These are phyloP conservation scores for Eragrostis curvula DNA, from an alignment of 176 grass and related monocot species.

Conservation along the genomic window DNA sequence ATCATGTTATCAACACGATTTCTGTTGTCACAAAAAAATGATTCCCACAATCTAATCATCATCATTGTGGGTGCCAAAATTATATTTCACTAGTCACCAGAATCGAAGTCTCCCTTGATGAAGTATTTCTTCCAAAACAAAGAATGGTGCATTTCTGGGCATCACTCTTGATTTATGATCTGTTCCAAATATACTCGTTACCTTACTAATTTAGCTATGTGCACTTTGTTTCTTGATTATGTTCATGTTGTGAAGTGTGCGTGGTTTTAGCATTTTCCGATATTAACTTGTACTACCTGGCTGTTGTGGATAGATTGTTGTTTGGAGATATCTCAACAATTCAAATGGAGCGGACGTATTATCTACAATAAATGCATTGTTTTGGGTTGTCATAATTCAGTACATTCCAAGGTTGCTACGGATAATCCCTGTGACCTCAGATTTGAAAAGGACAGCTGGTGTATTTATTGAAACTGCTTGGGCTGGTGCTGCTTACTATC, in stretches of 20 bases:
- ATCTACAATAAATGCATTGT: conserved; percentile 64
- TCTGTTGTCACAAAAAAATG: neutral
- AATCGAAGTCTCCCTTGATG: neutral
- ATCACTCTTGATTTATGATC: neutral
- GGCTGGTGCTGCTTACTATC: conserved; percentile 97
- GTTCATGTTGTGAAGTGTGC: neutral
- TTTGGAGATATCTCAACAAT: conserved; percentile 79
- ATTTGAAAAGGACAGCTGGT: conserved; percentile 90
- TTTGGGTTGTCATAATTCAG: conserved; percentile 82
- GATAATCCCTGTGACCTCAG: conserved; percentile 73
- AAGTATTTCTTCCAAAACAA: neutral
- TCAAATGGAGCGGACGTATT: conserved; percentile 63
- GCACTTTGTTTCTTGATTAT: conserved; percentile 12
- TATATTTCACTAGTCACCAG: neutral
- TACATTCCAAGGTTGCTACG: conserved; percentile 82
- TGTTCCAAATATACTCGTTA: neutral
- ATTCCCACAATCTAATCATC: neutral
- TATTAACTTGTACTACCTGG: conserved; percentile 22
- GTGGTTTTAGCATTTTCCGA: neutral
- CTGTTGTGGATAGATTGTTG: conserved; percentile 72
- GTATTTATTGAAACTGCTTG: conserved; percentile 95
- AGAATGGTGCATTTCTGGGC: neutral
- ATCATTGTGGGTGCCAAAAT: neutral
- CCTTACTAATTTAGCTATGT: neutral
- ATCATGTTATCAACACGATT: neutral